Percentiles rank a stretch among this genome's conserved stretches.
These are phyloP conservation scores for Magnaporthiopsis rhizophila DNA, from an alignment of 2,329 filamentous ascomycete genomes.

Conservation along the genomic window DNA sequence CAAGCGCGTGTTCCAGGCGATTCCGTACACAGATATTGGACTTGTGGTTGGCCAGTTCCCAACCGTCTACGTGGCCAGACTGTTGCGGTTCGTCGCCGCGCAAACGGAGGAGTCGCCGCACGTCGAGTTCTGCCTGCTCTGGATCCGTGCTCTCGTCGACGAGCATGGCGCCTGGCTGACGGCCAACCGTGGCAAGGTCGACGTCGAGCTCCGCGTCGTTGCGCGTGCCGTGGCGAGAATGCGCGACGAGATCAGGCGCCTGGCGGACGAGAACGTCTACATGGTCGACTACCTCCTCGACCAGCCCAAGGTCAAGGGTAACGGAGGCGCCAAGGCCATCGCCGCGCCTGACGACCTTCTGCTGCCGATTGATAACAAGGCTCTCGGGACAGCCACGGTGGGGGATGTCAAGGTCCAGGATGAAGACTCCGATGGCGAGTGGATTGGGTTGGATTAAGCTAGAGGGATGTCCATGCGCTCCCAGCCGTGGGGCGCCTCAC, in stretches of 20 bases:
- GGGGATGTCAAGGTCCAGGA: conserved; percentile 13
- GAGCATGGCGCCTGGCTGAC: conserved; percentile 81
- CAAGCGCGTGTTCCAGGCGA: conserved; percentile 75
- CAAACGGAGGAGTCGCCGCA: conserved; percentile 87
- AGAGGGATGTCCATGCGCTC: not conserved
- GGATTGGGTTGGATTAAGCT: conserved; percentile 40
- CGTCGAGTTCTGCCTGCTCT: conserved; percentile 88
- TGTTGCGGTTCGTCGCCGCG: conserved; percentile 79
- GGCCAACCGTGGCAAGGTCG: conserved; percentile 69
- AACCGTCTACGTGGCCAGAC: conserved; percentile 73
- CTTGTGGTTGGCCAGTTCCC: conserved; percentile 76
- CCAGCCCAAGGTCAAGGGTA: conserved; percentile 27
- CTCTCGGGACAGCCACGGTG: not conserved
- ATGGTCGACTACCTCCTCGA: conserved; percentile 73
- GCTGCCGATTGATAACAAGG: not conserved
- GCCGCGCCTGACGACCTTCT: not conserved
- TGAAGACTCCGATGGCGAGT: conserved; percentile 35
- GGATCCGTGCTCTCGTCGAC: conserved; percentile 78
- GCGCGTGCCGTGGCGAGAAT: conserved; percentile 74
- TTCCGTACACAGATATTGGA: conserved; percentile 65
- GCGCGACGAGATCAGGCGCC: conserved; percentile 69
- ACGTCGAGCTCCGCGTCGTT: conserved; percentile 76
- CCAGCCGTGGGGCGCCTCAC: not conserved
- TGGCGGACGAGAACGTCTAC: conserved; percentile 85
- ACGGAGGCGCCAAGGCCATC: conserved; percentile 7